Conservation (phyloP, 2,329 filamentous ascomycete genomes). For the Exophiala oligosperma region DNA sequence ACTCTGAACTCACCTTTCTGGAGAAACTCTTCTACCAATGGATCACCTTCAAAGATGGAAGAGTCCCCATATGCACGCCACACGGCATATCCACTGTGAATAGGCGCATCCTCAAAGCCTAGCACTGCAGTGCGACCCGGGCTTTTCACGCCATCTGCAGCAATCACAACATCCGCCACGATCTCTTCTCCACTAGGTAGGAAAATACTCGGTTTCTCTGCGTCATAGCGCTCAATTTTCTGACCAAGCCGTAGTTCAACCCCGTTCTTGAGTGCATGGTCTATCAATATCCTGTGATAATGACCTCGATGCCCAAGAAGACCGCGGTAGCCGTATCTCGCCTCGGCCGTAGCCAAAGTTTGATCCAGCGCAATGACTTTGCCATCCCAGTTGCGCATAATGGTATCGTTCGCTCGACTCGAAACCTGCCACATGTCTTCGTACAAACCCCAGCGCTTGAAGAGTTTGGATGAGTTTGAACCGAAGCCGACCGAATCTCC, state of each 20-base stretch:
- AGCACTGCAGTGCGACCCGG: conserved; percentile 36
- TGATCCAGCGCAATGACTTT: conserved; percentile 25
- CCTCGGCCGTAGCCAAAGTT: conserved; percentile 11
- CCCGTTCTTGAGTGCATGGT: conserved; percentile 29
- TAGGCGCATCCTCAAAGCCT: conserved; percentile 35
- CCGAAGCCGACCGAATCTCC: conserved; percentile 48
- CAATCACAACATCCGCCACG: conserved; percentile 37
- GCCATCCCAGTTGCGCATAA: conserved; percentile 31
- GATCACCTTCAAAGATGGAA: conserved; percentile 14
- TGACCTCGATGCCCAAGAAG: conserved; percentile 37
- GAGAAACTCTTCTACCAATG: conserved; percentile 6
- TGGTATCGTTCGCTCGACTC: conserved; percentile 28
- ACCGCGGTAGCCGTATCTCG: conserved; percentile 10
- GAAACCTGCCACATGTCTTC: conserved; percentile 28
- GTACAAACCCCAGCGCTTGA: conserved; percentile 33
- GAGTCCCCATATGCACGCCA: conserved; percentile 34
- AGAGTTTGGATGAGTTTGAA: conserved; percentile 24
- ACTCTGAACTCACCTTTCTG: conserved; percentile 1
- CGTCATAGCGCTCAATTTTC: conserved; percentile 33
- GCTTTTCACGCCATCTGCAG: conserved; percentile 47
- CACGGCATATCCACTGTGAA: conserved; percentile 32
- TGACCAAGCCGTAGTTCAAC: conserved; percentile 34
- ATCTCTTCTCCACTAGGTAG: conserved; percentile 16
- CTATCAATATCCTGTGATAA: conserved; percentile 35
- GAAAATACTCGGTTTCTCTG: conserved; percentile 31